Percentiles rank a stretch among this genome's conserved stretches.
These are phyloP conservation scores for Volvox africanus DNA, from an alignment of 139 green algal species.

Conservation along the genomic window DNA sequence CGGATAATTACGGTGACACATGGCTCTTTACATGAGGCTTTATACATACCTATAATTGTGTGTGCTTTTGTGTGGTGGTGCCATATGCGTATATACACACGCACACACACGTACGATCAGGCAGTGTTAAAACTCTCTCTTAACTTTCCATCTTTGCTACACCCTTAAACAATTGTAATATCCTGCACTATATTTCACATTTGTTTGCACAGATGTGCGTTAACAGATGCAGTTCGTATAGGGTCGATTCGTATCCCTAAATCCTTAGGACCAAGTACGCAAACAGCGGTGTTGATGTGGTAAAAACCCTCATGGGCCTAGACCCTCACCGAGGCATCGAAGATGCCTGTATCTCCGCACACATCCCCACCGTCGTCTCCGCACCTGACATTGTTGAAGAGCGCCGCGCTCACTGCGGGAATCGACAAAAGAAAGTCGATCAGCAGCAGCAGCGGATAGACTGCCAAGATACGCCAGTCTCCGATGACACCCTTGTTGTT, in stretches of 20 bases:
- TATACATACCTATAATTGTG: too few species aligned
- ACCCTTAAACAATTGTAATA: too few species aligned
- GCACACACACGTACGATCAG: too few species aligned
- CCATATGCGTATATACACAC: too few species aligned
- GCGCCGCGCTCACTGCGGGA: conserved; percentile 54
- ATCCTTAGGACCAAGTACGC: background rate
- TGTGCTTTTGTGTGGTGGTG: too few species aligned
- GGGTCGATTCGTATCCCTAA: too few species aligned
- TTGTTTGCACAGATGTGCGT: too few species aligned
- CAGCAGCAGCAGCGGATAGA: conserved; percentile 85
- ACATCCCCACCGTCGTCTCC: background rate
- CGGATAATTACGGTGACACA: too few species aligned
- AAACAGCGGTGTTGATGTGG: background rate
- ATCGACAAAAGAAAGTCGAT: conserved; percentile 92
- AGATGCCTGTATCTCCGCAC: background rate
- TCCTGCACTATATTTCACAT: background rate
- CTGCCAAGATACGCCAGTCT: conserved; percentile 75
- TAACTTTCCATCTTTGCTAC: too few species aligned
- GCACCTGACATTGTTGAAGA: conserved; percentile 54
- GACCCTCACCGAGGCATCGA: background rate
- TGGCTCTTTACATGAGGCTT: too few species aligned
- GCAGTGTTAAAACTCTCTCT: too few species aligned
- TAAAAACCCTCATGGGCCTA: background rate
- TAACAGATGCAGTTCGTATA: too few species aligned
- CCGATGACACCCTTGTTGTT: conserved; percentile 89